Percentiles rank a stretch among this genome's conserved stretches.
These are phyloP conservation scores for Pleurotus eryngii DNA, from an alignment of 768 basidiomycete genomes.

Conservation along the genomic window DNA sequence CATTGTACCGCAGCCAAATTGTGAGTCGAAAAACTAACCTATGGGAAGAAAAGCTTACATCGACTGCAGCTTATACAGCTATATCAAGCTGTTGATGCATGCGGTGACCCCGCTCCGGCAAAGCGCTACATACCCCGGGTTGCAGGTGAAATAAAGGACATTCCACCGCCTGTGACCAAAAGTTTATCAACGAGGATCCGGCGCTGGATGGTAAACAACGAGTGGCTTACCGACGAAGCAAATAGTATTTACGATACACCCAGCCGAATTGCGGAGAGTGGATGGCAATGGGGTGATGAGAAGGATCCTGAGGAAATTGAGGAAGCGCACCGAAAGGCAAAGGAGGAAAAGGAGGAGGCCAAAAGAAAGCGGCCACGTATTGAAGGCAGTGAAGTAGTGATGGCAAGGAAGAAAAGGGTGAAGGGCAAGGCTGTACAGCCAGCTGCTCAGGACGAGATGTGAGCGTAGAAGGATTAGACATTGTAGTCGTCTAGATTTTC, in stretches of 20 bases:
- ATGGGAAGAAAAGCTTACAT: too few species aligned
- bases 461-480: too few species aligned
- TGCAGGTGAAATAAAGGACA: too few species aligned
- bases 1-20: too few species aligned
- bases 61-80: too few species aligned
- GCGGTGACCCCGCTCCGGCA: too few species aligned
- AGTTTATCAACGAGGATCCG: slow-evolving; percentile 10
- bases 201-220: slow-evolving; percentile 21
- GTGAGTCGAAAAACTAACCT: too few species aligned
- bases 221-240: slow-evolving; percentile 13
- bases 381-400: neutral
- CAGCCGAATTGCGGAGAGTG: slow-evolving; percentile 12
- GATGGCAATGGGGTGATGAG: slow-evolving; percentile 15
- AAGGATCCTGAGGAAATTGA: slow-evolving; percentile 13
- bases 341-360: slow-evolving; percentile 7
- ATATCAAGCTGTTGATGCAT: too few species aligned
- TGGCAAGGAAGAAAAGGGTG: slow-evolving; percentile 2
- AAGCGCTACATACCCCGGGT: too few species aligned
- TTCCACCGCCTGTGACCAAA: slow-evolving; percentile 10
- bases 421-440: too few species aligned
- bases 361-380: neutral
- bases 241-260: slow-evolving; percentile 12
- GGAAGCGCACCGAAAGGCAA: neutral
- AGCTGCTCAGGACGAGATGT: too few species aligned
- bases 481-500: too few species aligned